A percentile compares a stretch with the other conserved stretches of the same genome.
phyloP scores from a whole-genome alignment of 805 yeast species.

The Sugiyamaella lignohabitans region DNA sequence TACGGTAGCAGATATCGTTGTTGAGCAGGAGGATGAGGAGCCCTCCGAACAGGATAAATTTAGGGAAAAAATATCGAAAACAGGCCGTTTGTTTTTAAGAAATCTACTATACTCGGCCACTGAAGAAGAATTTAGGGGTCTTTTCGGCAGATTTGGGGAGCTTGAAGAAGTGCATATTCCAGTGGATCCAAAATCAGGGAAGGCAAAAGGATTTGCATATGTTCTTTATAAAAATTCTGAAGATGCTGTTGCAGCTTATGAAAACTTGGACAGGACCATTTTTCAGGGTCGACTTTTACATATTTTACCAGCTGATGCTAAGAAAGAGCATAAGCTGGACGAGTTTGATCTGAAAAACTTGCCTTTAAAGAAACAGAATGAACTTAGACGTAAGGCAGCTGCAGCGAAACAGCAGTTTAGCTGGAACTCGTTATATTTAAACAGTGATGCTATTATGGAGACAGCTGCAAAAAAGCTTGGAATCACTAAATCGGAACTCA shows the following conservation, averaged over 20 bases:
- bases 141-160: conserved; percentile 64
- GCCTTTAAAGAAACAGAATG: conserved; percentile 88
- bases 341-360: conserved; percentile 87
- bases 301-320: conserved; percentile 76
- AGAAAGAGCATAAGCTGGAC: conserved; percentile 75
- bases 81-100: conserved; percentile 83
- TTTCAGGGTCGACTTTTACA: conserved; percentile 93
- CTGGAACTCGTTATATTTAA: conserved; percentile 93
- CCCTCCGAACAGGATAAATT: conserved; percentile 39
- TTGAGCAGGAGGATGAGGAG: background rate
- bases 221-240: conserved; percentile 60
- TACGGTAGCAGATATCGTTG: background rate
- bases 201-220: conserved; percentile 90
- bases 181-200: conserved; percentile 79
- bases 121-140: conserved; percentile 65
- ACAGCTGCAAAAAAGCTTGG: conserved; percentile 85
- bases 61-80: conserved; percentile 45
- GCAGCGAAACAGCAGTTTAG: conserved; percentile 84
- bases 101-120: conserved; percentile 74
- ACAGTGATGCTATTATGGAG: conserved; percentile 84
- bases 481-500: conserved; percentile 68
- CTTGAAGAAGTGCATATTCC: conserved; percentile 90
- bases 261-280: conserved; percentile 72
- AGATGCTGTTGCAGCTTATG: conserved; percentile 72
- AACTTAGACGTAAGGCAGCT: conserved; percentile 71